phyloP scores from a whole-genome alignment of 106 monocot genomes.

The Acorus gramineus region DNA sequence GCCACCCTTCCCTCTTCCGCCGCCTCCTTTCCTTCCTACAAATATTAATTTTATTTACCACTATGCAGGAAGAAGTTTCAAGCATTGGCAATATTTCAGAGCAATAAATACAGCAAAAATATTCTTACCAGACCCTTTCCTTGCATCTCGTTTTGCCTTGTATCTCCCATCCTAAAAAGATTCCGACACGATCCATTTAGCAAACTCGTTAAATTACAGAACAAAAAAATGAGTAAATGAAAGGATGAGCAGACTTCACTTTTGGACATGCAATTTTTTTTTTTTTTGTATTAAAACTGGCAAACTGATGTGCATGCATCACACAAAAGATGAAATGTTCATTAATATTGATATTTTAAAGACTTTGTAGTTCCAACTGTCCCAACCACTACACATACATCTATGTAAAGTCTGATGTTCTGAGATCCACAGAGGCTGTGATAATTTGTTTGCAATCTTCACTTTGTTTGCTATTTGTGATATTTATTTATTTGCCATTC shows the following conservation, averaged over 20 bases:
- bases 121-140: slow-evolving; percentile 55
- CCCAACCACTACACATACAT: no score
- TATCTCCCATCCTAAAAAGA: slow-evolving; percentile 72
- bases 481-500: no score
- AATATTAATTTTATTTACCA: background rate
- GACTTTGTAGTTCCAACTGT: no score
- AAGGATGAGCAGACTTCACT: slow-evolving; percentile 1
- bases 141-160: slow-evolving; percentile 62
- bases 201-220: no score
- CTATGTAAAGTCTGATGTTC: no score
- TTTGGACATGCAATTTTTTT: no score
- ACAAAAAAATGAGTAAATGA: background rate
- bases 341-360: background rate
- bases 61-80: background rate
- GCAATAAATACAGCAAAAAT: background rate
- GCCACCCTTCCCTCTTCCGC: slow-evolving; percentile 44
- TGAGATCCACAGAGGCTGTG: no score
- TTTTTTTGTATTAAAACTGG: no score
- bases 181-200: background rate
- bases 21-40: slow-evolving; percentile 67
- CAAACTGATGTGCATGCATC: no score
- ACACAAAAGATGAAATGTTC: background rate
- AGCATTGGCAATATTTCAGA: background rate
- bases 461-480: no score
- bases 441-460: no score